Evolutionary conservation across 176 grass and related monocot genomes (phyloP).

Genomic region (Dactylis glomerata): DNA sequence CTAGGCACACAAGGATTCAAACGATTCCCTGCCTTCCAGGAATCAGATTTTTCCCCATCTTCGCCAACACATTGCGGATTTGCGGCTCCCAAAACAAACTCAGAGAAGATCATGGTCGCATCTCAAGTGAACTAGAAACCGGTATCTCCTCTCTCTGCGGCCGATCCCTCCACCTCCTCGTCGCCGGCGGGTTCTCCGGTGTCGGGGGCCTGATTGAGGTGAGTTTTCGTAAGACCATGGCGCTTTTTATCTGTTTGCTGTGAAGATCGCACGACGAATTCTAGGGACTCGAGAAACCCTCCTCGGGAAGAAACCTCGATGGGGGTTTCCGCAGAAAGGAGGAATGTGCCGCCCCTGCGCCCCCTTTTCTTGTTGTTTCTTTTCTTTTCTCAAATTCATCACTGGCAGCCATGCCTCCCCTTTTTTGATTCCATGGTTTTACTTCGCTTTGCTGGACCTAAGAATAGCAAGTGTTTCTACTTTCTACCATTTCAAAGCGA

Average conservation of each 20-base stretch:
- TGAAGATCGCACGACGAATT: neutral
- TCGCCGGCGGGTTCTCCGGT: neutral
- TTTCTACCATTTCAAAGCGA: neutral
- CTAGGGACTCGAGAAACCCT: slow-evolving; percentile 1
- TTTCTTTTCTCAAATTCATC: slow-evolving; percentile 11
- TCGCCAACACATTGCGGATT: neutral
- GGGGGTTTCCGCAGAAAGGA: neutral
- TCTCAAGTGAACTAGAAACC: neutral
- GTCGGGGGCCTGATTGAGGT: neutral
- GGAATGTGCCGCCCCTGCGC: too few species aligned
- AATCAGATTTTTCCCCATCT: neutral
- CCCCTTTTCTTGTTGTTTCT: neutral
- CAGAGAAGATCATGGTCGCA: neutral
- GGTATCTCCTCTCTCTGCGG: neutral
- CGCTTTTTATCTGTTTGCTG: neutral
- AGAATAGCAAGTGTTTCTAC: neutral
- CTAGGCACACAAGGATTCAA: neutral
- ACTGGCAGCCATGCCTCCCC: neutral
- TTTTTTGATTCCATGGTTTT: neutral
- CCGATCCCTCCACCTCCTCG: neutral
- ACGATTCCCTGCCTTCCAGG: slow-evolving; percentile 9
- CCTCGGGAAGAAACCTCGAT: neutral
- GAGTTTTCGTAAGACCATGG: neutral
- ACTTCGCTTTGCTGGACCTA: neutral
- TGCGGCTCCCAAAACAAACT: neutral